phyloP scores from a whole-genome alignment of 306 rosid genomes.

The Citrullus mucosospermus region DNA sequence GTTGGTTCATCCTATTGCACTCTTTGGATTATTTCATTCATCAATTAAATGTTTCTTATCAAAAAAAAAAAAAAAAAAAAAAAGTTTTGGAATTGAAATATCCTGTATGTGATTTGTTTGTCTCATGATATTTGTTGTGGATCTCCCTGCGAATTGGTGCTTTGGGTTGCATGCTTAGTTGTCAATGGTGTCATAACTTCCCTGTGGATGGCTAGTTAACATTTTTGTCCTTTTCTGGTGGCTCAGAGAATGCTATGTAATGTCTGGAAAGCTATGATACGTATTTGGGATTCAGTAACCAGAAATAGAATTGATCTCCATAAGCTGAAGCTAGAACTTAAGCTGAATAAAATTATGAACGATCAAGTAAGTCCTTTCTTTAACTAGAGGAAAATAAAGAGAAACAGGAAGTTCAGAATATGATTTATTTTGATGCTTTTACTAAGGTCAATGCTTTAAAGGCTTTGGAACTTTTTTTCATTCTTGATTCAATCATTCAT shows the following conservation, averaged over 20 bases:
- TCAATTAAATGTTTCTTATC: too few relatives aligned
- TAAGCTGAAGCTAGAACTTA: conserved; percentile 72
- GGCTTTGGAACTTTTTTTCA: background rate
- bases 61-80: too few relatives aligned
- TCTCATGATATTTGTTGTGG: background rate
- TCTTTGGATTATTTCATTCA: too few relatives aligned
- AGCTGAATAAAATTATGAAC: conserved; percentile 58
- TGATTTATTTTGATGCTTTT: background rate
- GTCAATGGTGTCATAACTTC: background rate
- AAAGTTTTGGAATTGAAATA: background rate
- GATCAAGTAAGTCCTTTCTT: conserved; percentile 54
- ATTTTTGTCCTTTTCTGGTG: background rate
- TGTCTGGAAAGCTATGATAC: conserved; percentile 51
- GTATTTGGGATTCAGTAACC: conserved; percentile 68
- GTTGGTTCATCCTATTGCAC: too few relatives aligned
- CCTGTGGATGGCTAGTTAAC: background rate
- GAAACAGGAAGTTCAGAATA: background rate
- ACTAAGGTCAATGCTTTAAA: background rate
- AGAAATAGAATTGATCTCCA: conserved; percentile 62
- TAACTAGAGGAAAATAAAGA: conserved; percentile 3
- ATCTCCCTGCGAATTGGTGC: background rate
- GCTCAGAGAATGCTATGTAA: conserved; percentile 60
- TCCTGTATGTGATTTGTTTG: background rate
- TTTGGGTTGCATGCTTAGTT: background rate
- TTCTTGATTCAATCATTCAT: background rate